These are phyloP conservation scores for Tympanopsis confertula DNA, from an alignment of 2,329 filamentous ascomycete species.

Conservation along the genomic window DNA sequence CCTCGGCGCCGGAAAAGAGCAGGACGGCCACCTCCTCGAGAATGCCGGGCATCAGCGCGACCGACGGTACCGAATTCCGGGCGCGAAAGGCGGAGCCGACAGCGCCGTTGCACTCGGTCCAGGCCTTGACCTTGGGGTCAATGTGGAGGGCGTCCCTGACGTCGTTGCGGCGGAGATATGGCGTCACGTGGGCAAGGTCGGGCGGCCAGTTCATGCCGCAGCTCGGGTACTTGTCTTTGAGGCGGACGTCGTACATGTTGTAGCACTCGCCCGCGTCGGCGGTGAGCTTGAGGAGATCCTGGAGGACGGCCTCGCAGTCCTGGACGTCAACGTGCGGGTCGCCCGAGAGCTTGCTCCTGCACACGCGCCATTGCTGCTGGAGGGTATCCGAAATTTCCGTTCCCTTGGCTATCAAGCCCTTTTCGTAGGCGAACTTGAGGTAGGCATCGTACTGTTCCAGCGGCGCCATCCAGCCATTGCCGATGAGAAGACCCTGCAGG, in stretches of 20 bases:
- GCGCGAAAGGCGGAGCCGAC: constrained; percentile 65
- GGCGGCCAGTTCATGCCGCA: constrained; percentile 99
- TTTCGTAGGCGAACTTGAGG: constrained; percentile 68
- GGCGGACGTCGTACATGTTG: constrained; percentile 95
- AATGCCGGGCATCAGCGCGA: constrained; percentile 66
- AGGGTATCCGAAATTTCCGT: constrained; percentile 53
- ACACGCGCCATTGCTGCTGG: constrained; percentile 58
- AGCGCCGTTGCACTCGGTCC: constrained; percentile 77
- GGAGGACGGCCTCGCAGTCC: constrained; percentile 68
- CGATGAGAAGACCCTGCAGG: constrained; percentile 76
- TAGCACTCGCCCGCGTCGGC: constrained; percentile 46
- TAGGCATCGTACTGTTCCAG: constrained; percentile 83
- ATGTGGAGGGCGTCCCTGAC: constrained; percentile 74
- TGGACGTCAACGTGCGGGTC: constrained; percentile 53
- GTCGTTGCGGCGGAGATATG: constrained; percentile 71
- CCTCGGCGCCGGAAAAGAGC: constrained; percentile 85
- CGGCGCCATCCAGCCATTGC: constrained; percentile 94
- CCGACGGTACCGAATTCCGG: constrained; percentile 58
- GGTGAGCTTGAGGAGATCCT: constrained; percentile 59
- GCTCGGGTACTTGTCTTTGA: constrained; percentile 66
- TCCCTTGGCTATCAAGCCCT: constrained; percentile 58
- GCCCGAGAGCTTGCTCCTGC: constrained; percentile 48
- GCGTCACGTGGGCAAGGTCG: constrained; percentile 65
- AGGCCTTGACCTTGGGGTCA: constrained; percentile 69
- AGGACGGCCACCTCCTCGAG: constrained; percentile 68